Evolutionary conservation across 1,284 basidiomycete genomes (phyloP), one percentile per base, ranked within the genome.

Genomic region (Cerioporus squamosus): DNA sequence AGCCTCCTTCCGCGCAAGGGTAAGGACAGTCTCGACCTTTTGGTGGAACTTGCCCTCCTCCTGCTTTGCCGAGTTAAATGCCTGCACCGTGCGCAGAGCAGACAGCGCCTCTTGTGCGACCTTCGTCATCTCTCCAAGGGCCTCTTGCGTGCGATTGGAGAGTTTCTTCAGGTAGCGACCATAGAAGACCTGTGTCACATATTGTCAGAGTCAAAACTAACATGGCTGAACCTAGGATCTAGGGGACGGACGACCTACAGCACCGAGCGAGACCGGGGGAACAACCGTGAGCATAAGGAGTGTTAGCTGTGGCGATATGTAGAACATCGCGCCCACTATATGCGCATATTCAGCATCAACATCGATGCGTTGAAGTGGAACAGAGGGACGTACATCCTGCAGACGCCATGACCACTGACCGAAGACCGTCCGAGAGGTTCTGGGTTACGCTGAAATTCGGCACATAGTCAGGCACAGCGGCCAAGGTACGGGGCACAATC

Each of bases 291-390:
- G 84, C 97, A 98, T 98, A 60, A 98, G 81, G 48, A 93, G 73
- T 0, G 97, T 98, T 57, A 99, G 78, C 55, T 90, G 90, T 0
- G 94, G 91, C 1, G 95, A 98, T 61, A 98, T 87, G 76, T 91
- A 96, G 67, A 98, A 90, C 97, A 99, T 99, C 55, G 95, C 94
- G 42, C 92, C 93, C 63, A 98, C 94, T n/a, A n/a, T n/a, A n/a
- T n/a, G n/a, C n/a, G n/a, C n/a, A n/a, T n/a, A n/a, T n/a, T n/a
- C n/a, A n/a, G n/a, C n/a, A n/a, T n/a, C n/a, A n/a, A n/a, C n/a
- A n/a, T n/a, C n/a, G n/a, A n/a, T n/a, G n/a, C n/a, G n/a, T n/a
- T n/a, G n/a, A n/a, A n/a, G n/a, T n/a, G n/a, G n/a, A n/a, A n/a
- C n/a, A n/a, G n/a, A 29, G 24, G 18, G 29, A 82, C 90, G 73